Base-by-base conservation (phyloP, 2,329 filamentous ascomycete species). In the Pseudogymnoascus sp. region DNA sequence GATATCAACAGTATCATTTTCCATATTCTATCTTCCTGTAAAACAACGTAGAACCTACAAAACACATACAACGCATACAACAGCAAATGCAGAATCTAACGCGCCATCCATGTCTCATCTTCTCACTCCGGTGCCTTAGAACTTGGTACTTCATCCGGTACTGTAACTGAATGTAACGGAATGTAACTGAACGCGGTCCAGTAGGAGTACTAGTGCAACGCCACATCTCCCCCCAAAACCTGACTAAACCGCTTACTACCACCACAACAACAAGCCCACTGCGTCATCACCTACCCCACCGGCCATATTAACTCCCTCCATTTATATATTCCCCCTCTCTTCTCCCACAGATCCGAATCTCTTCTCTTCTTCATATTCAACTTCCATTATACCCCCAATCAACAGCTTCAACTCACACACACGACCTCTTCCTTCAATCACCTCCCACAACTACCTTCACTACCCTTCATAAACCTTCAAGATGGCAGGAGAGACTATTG, bases 401-500 rank as follows among this genome's bases (percentile, higher is more conserved):
- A 25, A 45, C 16, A 52, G 18, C 25, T 60, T 52, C 58, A 59
- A 59, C 14, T 25, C 18, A 60, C 35, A 25, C 23, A 41, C 12
- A 58, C 28, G 40, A 9, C 12, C 28, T 52, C 45, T 55, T 33
- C 25, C 45, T 55, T 21, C 25, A 55, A 55, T 35, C 61, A 37
- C 28, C 61, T 38, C 18, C 21, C 28, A 31, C 28, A 0, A 61
- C 45, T 31, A 31, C 31, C 14, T 18, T 43, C 18, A 45, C 41
- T 45, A n/a, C 18, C 9, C 7, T 12, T 11, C 35, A n/a, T 16
- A 33, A 38, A 38, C 35, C n/a, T 33, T 58, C 25, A 64, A 5
- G 11, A 68, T 68, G 67, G 65, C 63, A 16, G 63, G 59, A 35
- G 62, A 61, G n/a, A 59, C 65, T 12, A 67, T 70, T 37, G 66